Base-by-base conservation (phyloP, 2,329 filamentous ascomycete species). In the Ascocoryne sarcoides region DNA sequence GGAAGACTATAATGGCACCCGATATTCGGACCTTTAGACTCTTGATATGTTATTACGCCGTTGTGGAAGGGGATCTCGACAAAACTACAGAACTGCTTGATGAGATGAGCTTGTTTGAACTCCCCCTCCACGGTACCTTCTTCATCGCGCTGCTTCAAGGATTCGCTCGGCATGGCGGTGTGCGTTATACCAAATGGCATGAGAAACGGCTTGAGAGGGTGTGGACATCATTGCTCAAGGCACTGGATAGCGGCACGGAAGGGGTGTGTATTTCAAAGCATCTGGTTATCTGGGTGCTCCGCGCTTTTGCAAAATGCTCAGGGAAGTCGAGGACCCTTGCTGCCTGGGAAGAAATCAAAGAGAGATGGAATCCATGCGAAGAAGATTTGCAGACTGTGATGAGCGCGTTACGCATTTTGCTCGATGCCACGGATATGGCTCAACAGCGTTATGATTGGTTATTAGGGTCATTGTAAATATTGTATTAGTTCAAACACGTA, bases 91-190 rank as follows among this genome's bases (percentile, higher is more conserved):
- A 76, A 36, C 75, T 87, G 32, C 65, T 98, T 16, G 73, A 77
- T 34, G 90, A 96, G 59, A 95, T 95, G 87, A 76, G 75, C 41
- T 64, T 66, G 28, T 79, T 79, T 49, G 65, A 71, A 3, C 68
- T 94, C 3, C 75, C 78, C 0, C 65, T 90, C 12, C 78, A 90
- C 45, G 83, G 82, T 4, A 74, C 82, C 42, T 74, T 94, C 17
- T 95, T 90, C 55, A 68, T 92, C 28, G 72, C 82, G 5, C 67
- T 96, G 3, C 84, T 96, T 63, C 82, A 86, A 53, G 88, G 84
- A 0, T 98, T 96, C 57, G 70, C 73, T 21, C 61, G 66, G 2
- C 81, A 95, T 55, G 90, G 89, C 9, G 79, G 77, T 18, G 62
- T 71, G 14, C 64, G 67, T 17, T 67, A 79, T 47, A 79, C 79